Evolutionary conservation across 495 filamentous ascomycete genomes (phyloP), one percentile per base, ranked within the genome.

Genomic region (Baudoinia panamericana): DNA sequence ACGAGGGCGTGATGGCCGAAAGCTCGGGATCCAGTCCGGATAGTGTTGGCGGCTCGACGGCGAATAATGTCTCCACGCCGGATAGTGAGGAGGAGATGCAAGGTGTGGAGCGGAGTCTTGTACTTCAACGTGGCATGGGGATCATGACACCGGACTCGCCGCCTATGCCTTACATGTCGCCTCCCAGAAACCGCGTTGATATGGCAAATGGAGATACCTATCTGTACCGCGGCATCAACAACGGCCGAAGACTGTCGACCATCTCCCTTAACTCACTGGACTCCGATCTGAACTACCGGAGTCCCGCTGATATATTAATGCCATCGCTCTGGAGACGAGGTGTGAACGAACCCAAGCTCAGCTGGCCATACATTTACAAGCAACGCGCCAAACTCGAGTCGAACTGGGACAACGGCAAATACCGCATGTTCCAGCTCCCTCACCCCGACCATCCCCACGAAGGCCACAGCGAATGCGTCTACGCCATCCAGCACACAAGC

Each of bases 401-500:
- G 5, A 96, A 96, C 59, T 97, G 90, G 90, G 71, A 80, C 29
- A 71, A 76, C 22, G 86, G 82, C 17, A 76, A 73, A 25, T 94
- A 68, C 55, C 75, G 68, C 5, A 92, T 82, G 47, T 96, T 96
- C 57, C 83, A 87, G 58, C 69, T 97, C 5, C 90, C 90, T 2
- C 83, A 92, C 44, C 84, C 82, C 0, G 68, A 78, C 25, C 67
- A 86, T 51, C 72, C 73, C 20, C 74, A 84, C 19, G 90, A 96
- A 54, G 82, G 81, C 2, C 90, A 97, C 51, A 65, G 61, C 8
- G 90, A 97, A 53, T 96, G 88, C 57, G 86, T 97, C 26, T 97
- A 97, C 63, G 86, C 83, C 5, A 78, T 97, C 22, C 86, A 96
- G 54, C 92, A 82, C 53, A 76, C 76, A 29, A 67, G 80, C 0